Conservation (phyloP, 768 basidiomycete genomes). For the Tulasnella sp. region DNA sequence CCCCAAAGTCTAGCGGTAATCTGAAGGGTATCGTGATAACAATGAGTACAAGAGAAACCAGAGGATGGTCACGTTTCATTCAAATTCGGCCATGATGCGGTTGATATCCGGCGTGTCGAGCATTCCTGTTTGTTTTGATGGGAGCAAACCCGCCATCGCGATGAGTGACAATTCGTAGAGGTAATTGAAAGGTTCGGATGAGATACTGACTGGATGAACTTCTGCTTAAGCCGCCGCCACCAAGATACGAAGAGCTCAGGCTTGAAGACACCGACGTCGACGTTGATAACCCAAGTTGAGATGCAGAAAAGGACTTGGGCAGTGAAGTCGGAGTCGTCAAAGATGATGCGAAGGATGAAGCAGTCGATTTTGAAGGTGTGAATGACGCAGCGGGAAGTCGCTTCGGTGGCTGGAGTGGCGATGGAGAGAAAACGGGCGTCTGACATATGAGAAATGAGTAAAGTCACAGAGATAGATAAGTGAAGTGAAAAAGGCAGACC, state of each 20-base stretch:
- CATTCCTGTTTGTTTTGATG: not conserved
- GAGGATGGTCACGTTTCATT: too few relatives aligned
- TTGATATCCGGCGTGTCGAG: not conserved
- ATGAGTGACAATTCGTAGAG: not conserved
- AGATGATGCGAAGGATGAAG: constrained; percentile 2
- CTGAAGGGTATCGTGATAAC: too few relatives aligned
- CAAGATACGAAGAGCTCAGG: not conserved
- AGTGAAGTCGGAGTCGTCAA: constrained; percentile 3
- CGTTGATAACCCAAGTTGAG: not conserved
- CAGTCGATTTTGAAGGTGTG: not conserved
- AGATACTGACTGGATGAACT: not conserved
- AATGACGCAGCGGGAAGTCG: not conserved
- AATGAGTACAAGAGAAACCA: too few relatives aligned
- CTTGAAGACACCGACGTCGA: not conserved
- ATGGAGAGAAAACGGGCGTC: not conserved
- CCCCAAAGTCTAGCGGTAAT: too few relatives aligned
- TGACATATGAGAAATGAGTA: not conserved
- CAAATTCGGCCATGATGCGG: not conserved
- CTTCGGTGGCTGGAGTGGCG: not conserved
- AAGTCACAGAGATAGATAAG: not conserved
- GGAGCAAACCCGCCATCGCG: not conserved
- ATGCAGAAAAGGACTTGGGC: constrained; percentile 6
- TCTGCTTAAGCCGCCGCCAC: not conserved
- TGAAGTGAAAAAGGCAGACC: too few relatives aligned
- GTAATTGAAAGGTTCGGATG: not conserved